A percentile compares a stretch with the other conserved stretches of the same genome.
These are phyloP conservation scores for Pseudotsuga menziesii DNA, from an alignment of 75 land plant species.

Conservation along the genomic window DNA sequence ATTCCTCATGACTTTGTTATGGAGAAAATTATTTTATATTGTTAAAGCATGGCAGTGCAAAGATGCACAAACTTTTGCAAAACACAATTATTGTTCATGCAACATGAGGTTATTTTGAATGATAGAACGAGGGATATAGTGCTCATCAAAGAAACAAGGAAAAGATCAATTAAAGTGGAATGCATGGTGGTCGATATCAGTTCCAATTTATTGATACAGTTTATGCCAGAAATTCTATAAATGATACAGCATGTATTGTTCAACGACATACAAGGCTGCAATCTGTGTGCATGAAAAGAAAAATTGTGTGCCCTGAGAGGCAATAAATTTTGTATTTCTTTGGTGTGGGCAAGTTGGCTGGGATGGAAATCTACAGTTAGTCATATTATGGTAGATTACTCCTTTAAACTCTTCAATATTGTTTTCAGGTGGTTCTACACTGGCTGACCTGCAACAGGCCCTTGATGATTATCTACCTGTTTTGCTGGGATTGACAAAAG, in stretches of 20 bases:
- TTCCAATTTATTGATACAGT: too few species aligned
- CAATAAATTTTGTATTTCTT: neutral
- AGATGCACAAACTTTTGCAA: neutral
- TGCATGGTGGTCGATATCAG: neutral
- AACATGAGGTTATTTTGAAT: neutral
- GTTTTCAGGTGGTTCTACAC: slow-evolving; percentile 52
- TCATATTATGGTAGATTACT: neutral
- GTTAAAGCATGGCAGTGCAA: neutral
- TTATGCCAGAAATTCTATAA: neutral
- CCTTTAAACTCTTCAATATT: neutral
- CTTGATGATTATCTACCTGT: slow-evolving; percentile 66
- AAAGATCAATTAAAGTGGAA: neutral
- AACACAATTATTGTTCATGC: neutral
- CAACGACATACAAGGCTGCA: too few species aligned
- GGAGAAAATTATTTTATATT: too few species aligned
- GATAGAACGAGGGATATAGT: neutral
- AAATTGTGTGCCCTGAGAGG: neutral
- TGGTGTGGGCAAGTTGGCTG: neutral
- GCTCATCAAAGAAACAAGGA: neutral
- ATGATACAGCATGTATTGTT: neutral
- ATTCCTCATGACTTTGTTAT: neutral
- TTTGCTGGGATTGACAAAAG: slow-evolving; percentile 52
- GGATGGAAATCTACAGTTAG: neutral
- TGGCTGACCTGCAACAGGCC: slow-evolving; percentile 34
- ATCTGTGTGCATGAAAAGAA: too few species aligned